Conservation (phyloP, 2,329 filamentous ascomycete species). For the Hymenoscyphus occultus region DNA sequence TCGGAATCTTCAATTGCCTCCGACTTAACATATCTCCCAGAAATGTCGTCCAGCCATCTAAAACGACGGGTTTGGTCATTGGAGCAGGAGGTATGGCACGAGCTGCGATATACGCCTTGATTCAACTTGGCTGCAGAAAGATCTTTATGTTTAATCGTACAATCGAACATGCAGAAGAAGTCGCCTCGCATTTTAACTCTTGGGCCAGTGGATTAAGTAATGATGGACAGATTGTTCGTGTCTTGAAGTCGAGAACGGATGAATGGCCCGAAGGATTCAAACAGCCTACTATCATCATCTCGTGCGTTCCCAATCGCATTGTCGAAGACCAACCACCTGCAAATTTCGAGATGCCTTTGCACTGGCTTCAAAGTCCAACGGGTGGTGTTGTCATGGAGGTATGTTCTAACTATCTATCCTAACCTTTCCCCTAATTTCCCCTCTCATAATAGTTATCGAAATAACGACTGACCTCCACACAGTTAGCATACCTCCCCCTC, state of each 20-base stretch:
- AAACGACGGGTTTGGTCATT: slow-evolving; percentile 52
- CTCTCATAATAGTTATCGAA: neutral
- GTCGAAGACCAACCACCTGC: slow-evolving; percentile 62
- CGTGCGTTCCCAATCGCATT: slow-evolving; percentile 70
- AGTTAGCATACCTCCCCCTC: slow-evolving; percentile 68
- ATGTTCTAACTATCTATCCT: slow-evolving; percentile 1
- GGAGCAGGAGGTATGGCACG: slow-evolving; percentile 74
- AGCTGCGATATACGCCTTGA: slow-evolving; percentile 73
- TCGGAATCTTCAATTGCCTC: slow-evolving; percentile 72
- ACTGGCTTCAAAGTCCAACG: slow-evolving; percentile 70
- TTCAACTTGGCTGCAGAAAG: slow-evolving; percentile 72
- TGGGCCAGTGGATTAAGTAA: slow-evolving; percentile 33
- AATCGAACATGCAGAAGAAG: slow-evolving; percentile 56
- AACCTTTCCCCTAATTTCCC: neutral
- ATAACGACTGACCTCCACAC: slow-evolving; percentile 4
- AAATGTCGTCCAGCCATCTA: slow-evolving; percentile 55
- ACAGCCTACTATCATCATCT: slow-evolving; percentile 70
- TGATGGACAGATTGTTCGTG: slow-evolving; percentile 36
- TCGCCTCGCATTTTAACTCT: slow-evolving; percentile 68
- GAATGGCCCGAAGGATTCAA: slow-evolving; percentile 63
- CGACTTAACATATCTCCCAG: slow-evolving; percentile 70
- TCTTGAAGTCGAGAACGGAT: slow-evolving; percentile 57
- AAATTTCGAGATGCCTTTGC: slow-evolving; percentile 64
- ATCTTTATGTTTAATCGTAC: slow-evolving; percentile 76
- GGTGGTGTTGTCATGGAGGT: slow-evolving; percentile 72